Evolutionary conservation across 2,329 filamentous ascomycete genomes (phyloP).

Genomic region (Pseudocercospora musae): DNA sequence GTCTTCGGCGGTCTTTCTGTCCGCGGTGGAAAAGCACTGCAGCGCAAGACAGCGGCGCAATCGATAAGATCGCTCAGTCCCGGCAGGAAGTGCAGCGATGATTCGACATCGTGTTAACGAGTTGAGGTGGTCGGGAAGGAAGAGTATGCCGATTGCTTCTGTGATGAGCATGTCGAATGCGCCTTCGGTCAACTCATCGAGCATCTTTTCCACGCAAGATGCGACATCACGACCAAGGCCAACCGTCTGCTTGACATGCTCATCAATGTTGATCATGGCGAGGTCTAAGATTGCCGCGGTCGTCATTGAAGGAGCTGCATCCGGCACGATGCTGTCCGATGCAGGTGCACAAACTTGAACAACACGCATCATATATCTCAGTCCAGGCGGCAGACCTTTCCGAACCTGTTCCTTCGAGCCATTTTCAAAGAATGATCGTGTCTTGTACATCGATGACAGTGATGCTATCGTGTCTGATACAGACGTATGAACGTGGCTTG

Average conservation of each 20-base stretch:
- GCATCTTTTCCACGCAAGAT: slow-evolving; percentile 22
- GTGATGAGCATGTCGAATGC: slow-evolving; percentile 16
- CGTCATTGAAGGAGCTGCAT: slow-evolving; percentile 14
- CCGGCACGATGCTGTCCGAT: slow-evolving; percentile 15
- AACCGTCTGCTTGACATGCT: slow-evolving; percentile 19
- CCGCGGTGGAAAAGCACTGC: slow-evolving; percentile 55
- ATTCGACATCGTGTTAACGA: slow-evolving; percentile 53
- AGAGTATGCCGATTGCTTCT: slow-evolving; percentile 15
- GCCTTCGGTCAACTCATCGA: slow-evolving; percentile 20
- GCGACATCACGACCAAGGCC: slow-evolving; percentile 13
- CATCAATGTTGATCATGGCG: slow-evolving; percentile 29
- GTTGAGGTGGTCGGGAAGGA: slow-evolving; percentile 11
- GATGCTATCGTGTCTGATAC: slow-evolving; percentile 18
- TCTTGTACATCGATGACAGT: slow-evolving; percentile 22
- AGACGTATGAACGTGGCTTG: slow-evolving; percentile 9
- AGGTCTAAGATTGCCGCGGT: slow-evolving; percentile 26
- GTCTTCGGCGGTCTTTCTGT: neutral
- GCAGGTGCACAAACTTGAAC: slow-evolving; percentile 17
- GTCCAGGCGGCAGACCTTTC: slow-evolving; percentile 15
- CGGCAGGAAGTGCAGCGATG: slow-evolving; percentile 58
- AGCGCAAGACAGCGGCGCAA: slow-evolving; percentile 66
- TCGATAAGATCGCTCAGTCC: slow-evolving; percentile 51
- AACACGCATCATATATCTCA: slow-evolving; percentile 16
- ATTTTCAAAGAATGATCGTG: slow-evolving; percentile 18
- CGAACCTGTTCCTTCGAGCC: slow-evolving; percentile 10